A percentile compares a stretch with the other conserved stretches of the same genome.
Evolutionary conservation across 176 grass and related monocot species (phyloP).

Genomic region (Musa beccarii): DNA sequence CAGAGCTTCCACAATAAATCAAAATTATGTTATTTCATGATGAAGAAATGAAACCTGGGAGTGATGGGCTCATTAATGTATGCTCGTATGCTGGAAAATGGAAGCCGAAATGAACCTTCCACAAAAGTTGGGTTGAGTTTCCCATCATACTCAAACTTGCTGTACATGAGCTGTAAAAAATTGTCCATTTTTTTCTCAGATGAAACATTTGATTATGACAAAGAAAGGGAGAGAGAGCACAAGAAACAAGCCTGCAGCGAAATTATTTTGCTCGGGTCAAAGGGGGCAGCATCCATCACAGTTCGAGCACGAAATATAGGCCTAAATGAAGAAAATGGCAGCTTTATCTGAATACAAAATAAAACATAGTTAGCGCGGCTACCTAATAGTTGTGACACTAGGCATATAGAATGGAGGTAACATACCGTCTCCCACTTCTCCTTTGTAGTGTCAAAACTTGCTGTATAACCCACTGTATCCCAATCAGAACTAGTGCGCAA

Average conservation of each 20-base stretch:
- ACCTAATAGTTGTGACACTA: constrained; percentile 6
- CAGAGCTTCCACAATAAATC: not conserved
- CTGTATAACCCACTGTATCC: constrained; percentile 86
- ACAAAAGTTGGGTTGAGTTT: constrained; percentile 86
- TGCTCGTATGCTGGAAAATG: constrained; percentile 77
- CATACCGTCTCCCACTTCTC: constrained; percentile 85
- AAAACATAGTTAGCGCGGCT: constrained; percentile 18
- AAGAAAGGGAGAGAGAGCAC: not conserved
- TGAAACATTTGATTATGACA: not conserved
- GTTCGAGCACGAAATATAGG: constrained; percentile 85
- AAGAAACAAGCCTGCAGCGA: constrained; percentile 61
- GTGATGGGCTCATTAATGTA: constrained; percentile 75
- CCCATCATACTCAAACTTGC: constrained; percentile 97
- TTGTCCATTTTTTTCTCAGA: not conserved
- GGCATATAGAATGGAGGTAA: constrained; percentile 15
- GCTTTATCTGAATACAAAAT: constrained; percentile 43
- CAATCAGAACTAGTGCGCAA: constrained; percentile 74
- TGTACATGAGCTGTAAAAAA: constrained; percentile 93
- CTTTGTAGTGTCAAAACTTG: constrained; percentile 69
- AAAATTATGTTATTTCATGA: constrained; percentile 9
- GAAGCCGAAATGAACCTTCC: constrained; percentile 91
- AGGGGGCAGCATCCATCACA: constrained; percentile 57
- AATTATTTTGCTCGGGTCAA: constrained; percentile 78
- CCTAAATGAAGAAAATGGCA: constrained; percentile 74
- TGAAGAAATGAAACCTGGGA: constrained; percentile 57